phyloP scores from a whole-genome alignment of 2,329 filamentous ascomycete species.

The Apiospora arundinis region DNA sequence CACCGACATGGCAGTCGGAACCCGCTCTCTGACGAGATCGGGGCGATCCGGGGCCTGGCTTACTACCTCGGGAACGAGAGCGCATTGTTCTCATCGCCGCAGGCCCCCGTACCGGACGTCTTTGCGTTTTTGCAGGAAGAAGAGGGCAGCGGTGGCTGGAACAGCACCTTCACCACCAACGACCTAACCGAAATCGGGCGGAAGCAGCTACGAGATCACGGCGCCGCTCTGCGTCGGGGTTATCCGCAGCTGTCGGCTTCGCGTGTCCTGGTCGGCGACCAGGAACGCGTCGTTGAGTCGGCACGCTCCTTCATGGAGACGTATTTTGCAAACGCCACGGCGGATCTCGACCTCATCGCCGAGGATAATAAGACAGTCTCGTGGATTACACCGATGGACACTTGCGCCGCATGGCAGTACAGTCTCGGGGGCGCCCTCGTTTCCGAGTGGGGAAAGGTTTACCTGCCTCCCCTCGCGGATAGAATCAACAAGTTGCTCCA shows the following conservation, averaged over 20 bases:
- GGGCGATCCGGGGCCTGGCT: slow-evolving; percentile 28
- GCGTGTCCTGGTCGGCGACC: slow-evolving; percentile 30
- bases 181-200: slow-evolving; percentile 31
- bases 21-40: slow-evolving; percentile 31
- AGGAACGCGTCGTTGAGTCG: slow-evolving; percentile 32
- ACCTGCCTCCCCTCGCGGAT: slow-evolving; percentile 31
- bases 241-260: slow-evolving; percentile 30
- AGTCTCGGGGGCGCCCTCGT: slow-evolving; percentile 24
- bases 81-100: slow-evolving; percentile 29
- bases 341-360: slow-evolving; percentile 23
- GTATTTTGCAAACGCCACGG: slow-evolving; percentile 31
- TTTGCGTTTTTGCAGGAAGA: slow-evolving; percentile 28
- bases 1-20: slow-evolving; percentile 34
- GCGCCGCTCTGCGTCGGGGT: slow-evolving; percentile 28
- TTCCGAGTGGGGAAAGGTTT: slow-evolving; percentile 28
- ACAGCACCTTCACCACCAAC: slow-evolving; percentile 30
- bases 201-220: slow-evolving; percentile 34
- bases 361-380: slow-evolving; percentile 30
- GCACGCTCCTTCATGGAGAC: slow-evolving; percentile 33
- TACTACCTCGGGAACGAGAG: slow-evolving; percentile 32
- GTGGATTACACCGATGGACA: slow-evolving; percentile 33
- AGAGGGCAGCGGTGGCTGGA: slow-evolving; percentile 26
- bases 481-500: slow-evolving; percentile 30
- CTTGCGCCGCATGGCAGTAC: slow-evolving; percentile 30
- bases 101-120: slow-evolving; percentile 25